Percentiles rank a stretch among this genome's conserved stretches.
Evolutionary conservation across 371 early-diverging fungal species (phyloP).

Genomic region (Actinomucor elegans): DNA sequence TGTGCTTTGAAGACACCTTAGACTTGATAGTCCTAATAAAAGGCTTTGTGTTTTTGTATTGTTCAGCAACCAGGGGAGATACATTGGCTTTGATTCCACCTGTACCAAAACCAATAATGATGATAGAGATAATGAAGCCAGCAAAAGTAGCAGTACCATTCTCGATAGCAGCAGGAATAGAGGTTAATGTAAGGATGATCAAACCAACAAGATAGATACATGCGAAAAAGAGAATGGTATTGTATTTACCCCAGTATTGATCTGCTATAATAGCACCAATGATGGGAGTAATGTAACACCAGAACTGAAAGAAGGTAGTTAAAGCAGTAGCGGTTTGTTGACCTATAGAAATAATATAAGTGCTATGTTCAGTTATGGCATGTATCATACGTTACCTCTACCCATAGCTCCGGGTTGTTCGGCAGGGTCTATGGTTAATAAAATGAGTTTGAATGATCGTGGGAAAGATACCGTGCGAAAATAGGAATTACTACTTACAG

Average conservation of each 20-base stretch:
- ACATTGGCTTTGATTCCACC: conserved; percentile 57
- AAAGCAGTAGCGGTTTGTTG: conserved; percentile 64
- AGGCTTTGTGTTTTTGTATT: conserved; percentile 33
- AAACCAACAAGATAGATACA: conserved; percentile 73
- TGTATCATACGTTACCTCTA: too few relatives aligned
- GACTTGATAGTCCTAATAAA: conserved; percentile 38
- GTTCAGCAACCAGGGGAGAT: conserved; percentile 48
- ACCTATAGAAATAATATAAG: too few relatives aligned
- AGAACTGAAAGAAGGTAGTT: conserved; percentile 77
- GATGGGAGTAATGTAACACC: conserved; percentile 79
- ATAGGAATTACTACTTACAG: conserved; percentile 25
- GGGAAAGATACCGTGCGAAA: neutral
- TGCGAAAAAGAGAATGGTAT: conserved; percentile 72
- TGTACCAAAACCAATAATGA: conserved; percentile 70
- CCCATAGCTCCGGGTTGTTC: conserved; percentile 48
- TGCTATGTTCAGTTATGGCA: too few relatives aligned
- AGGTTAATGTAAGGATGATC: conserved; percentile 61
- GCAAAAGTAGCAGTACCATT: conserved; percentile 59
- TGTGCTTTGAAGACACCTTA: conserved; percentile 39
- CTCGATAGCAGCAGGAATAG: conserved; percentile 56
- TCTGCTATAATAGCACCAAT: conserved; percentile 85
- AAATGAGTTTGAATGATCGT: conserved; percentile 6
- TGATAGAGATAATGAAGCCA: conserved; percentile 62
- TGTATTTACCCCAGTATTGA: conserved; percentile 82
- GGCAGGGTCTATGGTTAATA: conserved; percentile 36